phyloP scores from a whole-genome alignment of 2,329 filamentous ascomycete species.

The Emericellopsis cladophorae region DNA sequence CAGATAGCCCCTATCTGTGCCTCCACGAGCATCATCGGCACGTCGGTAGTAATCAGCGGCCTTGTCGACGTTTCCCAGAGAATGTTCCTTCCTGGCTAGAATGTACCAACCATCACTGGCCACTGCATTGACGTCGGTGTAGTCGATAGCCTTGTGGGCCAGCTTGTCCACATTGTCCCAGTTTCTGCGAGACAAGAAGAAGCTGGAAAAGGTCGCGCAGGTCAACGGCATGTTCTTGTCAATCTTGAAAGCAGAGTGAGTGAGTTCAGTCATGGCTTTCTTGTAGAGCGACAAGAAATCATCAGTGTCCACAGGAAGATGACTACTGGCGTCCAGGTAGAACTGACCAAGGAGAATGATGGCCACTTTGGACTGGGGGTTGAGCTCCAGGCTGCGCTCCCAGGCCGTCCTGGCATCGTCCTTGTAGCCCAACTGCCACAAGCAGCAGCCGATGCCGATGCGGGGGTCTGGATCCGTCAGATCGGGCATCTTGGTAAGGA shows the following conservation, averaged over 20 bases:
- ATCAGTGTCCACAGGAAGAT: constrained; percentile 70
- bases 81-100: constrained; percentile 82
- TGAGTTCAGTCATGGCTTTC: constrained; percentile 88
- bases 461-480: constrained; percentile 88
- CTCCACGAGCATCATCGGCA: constrained; percentile 84
- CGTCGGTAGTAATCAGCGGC: constrained; percentile 80
- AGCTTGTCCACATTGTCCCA: constrained; percentile 74
- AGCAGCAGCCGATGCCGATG: constrained; percentile 91
- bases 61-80: constrained; percentile 58
- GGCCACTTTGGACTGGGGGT: constrained; percentile 73
- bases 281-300: constrained; percentile 80
- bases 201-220: constrained; percentile 79
- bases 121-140: constrained; percentile 91
- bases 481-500: constrained; percentile 72
- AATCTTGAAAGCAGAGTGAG: constrained; percentile 83
- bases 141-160: constrained; percentile 85
- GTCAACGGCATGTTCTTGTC: constrained; percentile 86
- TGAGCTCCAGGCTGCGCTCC: constrained; percentile 75
- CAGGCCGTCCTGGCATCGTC: constrained; percentile 84
- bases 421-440: constrained; percentile 93
- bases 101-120: constrained; percentile 97
- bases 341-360: constrained; percentile 84
- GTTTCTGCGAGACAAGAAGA: constrained; percentile 75
- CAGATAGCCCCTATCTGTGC: constrained; percentile 78
- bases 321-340: constrained; percentile 76